Conservation (phyloP, 805 yeast species). For the Candida ovalis region DNA sequence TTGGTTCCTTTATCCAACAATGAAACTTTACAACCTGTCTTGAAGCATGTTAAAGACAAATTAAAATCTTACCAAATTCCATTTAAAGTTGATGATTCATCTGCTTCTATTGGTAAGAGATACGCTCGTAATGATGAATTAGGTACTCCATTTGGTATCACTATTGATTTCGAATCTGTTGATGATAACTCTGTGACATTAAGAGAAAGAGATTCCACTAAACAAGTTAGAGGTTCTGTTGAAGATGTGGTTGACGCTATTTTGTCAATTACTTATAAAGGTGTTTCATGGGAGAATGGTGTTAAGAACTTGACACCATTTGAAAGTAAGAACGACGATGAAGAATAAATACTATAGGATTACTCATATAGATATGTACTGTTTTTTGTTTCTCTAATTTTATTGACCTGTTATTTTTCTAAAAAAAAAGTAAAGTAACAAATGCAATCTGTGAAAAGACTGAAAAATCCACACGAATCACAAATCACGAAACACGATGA, state of each 20-base stretch:
- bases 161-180: slow-evolving; percentile 91
- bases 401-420: not conserved
- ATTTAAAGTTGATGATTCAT: slow-evolving; percentile 94
- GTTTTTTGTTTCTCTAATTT: not conserved
- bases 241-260: slow-evolving; percentile 70
- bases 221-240: slow-evolving; percentile 90
- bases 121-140: slow-evolving; percentile 97
- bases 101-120: slow-evolving; percentile 97
- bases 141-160: slow-evolving; percentile 98
- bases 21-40: slow-evolving; percentile 71
- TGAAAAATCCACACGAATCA: too few relatives aligned
- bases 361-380: too few relatives aligned
- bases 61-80: slow-evolving; percentile 83
- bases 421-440: too few relatives aligned
- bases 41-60: slow-evolving; percentile 61
- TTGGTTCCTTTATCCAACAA: slow-evolving; percentile 91
- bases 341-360: slow-evolving; percentile 11
- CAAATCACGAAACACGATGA: too few relatives aligned
- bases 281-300: slow-evolving; percentile 81
- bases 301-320: slow-evolving; percentile 69
- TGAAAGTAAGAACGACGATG: slow-evolving; percentile 58
- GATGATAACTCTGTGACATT: slow-evolving; percentile 86
- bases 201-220: slow-evolving; percentile 96
- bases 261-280: slow-evolving; percentile 68
- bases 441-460: too few relatives aligned